These are phyloP conservation scores for Dendrobium huoshanense DNA, from an alignment of 106 monocot species.

Conservation along the genomic window DNA sequence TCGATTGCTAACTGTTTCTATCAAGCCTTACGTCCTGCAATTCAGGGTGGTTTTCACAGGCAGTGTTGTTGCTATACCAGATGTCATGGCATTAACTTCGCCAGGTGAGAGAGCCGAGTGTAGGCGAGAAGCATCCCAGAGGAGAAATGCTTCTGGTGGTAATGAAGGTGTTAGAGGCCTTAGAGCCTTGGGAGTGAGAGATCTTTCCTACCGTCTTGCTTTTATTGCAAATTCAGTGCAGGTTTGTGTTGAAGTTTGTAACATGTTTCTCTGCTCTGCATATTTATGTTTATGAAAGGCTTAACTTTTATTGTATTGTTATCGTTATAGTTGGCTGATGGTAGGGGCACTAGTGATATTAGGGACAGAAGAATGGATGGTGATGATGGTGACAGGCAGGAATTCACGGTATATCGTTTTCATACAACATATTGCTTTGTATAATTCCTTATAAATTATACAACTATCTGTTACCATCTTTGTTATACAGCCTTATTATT, in stretches of 20 bases:
- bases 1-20: not conserved
- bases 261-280: not conserved
- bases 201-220: conserved; percentile 89
- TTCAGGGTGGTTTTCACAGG: conserved; percentile 88
- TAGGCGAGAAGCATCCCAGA: conserved; percentile 65
- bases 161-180: conserved; percentile 88
- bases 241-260: conserved; percentile 26
- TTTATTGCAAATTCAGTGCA: conserved; percentile 97
- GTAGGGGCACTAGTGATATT: conserved; percentile 57
- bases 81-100: conserved; percentile 88
- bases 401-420: conserved; percentile 59
- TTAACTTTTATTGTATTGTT: conserved; percentile 8
- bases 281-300: conserved; percentile 2
- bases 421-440: not conserved
- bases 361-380: conserved; percentile 66
- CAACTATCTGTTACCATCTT: not conserved
- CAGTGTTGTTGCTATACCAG: conserved; percentile 82
- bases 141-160: conserved; percentile 56
- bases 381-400: conserved; percentile 65
- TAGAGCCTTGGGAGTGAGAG: conserved; percentile 75
- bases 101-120: conserved; percentile 96
- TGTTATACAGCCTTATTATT: not conserved
- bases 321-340: conserved; percentile 59
- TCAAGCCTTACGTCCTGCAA: not conserved
- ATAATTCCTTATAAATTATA: not conserved